Evolutionary conservation across 208 protist genomes (phyloP), one percentile per base, ranked within the genome.

Genomic region (Phytomonas sp.): DNA sequence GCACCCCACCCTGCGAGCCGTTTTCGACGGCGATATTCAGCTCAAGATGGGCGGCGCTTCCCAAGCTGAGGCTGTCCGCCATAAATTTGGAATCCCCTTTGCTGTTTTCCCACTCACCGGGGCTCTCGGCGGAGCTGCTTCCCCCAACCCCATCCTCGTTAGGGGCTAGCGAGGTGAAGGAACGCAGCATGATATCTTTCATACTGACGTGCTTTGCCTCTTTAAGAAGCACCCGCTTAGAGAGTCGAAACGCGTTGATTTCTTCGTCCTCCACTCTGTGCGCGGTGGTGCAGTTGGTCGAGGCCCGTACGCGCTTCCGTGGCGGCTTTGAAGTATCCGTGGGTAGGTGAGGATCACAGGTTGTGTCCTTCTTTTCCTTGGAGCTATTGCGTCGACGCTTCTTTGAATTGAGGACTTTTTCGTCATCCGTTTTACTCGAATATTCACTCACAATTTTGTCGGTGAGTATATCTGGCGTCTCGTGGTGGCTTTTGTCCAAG

Each of bases 181-280:
- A 52, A 52, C 42, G 42, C 16, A 52, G 42, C 30, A 94, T 77
- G 42, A 91, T 66, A 31, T 94, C 84, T 37, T 82, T 82, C 70
- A 94, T 84, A 61, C 71, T 89, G 7, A 94, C 52, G 33, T 74
- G 72, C 66, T 77, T 76, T 8, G 80, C 86, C 65, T 91, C 86
- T 42, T 85, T 84, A 5, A 86, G 79, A n/a, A 94, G 77, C 0
- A 74, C 69, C 30, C 80, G 78, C 73, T 94, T 86, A 1, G 84
- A 91, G 52, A 78, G 82, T 33, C 32, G 63, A 26, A 67, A 67
- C 2, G 14, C 5, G 1, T 37, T 30, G 23, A 34, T 34, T 34
- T 31, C 60, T 1, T 63, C 60, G 12, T 31, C 60, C 5, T 30
- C 60, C 5, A 31, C 12, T 14, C 12, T 34, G 60, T 14, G 29